These are phyloP conservation scores for Pythium sp. DNA, from an alignment of 352 stramenopile species.

Conservation along the genomic window DNA sequence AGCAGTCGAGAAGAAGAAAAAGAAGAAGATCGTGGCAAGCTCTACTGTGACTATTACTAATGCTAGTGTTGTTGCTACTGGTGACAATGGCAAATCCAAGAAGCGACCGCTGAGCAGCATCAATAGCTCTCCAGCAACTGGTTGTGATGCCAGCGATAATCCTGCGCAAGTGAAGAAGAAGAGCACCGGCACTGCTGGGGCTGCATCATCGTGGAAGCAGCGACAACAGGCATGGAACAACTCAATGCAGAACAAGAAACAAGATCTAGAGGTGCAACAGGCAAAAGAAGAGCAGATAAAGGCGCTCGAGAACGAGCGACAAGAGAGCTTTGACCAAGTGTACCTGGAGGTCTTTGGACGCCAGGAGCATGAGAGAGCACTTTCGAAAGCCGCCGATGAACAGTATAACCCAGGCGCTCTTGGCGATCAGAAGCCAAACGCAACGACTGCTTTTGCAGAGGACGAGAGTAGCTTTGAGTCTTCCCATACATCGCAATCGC, in stretches of 20 bases:
- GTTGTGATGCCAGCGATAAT: neutral
- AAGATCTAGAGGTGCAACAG: neutral
- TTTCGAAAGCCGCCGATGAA: neutral
- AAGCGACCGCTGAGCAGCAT: slow-evolving; percentile 14
- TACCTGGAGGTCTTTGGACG: slow-evolving; percentile 50
- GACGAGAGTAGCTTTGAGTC: neutral
- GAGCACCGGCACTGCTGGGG: neutral
- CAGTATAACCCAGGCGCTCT: slow-evolving; percentile 11
- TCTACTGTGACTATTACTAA: slow-evolving; percentile 1
- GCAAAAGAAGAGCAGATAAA: neutral
- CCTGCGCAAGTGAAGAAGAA: slow-evolving; percentile 8
- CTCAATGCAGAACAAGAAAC: neutral
- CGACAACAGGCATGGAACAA: slow-evolving; percentile 28
- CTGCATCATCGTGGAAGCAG: slow-evolving; percentile 13
- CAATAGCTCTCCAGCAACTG: neutral
- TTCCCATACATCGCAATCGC: neutral
- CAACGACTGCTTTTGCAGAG: neutral
- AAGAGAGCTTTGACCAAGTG: slow-evolving; percentile 50
- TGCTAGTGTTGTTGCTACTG: too few relatives aligned
- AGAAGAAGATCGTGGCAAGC: slow-evolving; percentile 8
- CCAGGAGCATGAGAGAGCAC: slow-evolving; percentile 20
- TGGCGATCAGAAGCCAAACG: neutral
- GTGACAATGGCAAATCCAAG: neutral
- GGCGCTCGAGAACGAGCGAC: slow-evolving; percentile 13
- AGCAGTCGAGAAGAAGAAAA: slow-evolving; percentile 36